Evolutionary conservation across 352 stramenopile genomes (phyloP), one percentile per base, ranked within the genome.

Genomic region (Globisporangium nunn): DNA sequence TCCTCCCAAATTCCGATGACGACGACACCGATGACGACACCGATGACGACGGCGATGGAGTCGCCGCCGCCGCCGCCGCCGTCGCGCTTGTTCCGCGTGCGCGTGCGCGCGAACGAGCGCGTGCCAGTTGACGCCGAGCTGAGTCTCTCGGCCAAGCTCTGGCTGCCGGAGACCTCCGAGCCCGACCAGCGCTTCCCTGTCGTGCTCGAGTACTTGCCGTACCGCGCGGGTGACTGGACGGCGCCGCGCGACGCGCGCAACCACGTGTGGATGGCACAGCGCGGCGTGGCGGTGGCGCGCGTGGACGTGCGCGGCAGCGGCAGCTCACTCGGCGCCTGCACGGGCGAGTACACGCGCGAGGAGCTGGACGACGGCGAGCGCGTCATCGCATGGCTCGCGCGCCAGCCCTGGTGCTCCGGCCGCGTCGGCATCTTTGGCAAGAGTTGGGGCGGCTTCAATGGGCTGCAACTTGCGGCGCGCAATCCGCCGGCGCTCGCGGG

Each of bases 391-490:
- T 81, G 72, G 72, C 66, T 81, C 23, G 65, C 72, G 11, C 12
- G 39, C 39, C 72, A 81, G 46, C 51, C 61, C n/a, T 81, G 72
- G 72, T 69, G 72, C 58, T 70, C 67, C 0, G 72, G 72, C 50
- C 62, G 59, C 33, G 59, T 64, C 39, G 72, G 72, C 10, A 41
- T 81, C 41, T 79, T 81, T 45, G 72, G 72, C 51, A 81, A 81
- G 52, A 81, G 72, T 47, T 81, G 72, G 72, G 72, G 72, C 37
- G 72, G 72, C 15, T 79, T 81, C 53, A 81, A 81, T 33, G 72
- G 72, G 0, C 55, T 81, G 31, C 72, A 81, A 59, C 57, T 81
- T 58, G 72, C 70, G 1, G 65, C 65, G n/a, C 67, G 76, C 57
- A 54, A 53, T 1, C 70, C 70, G 1, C 62, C 70, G 6, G 70